A percentile compares a stretch with the other conserved stretches of the same genome.
Evolutionary conservation across 805 yeast species (phyloP).

Genomic region (Millerozyma acaciae): DNA sequence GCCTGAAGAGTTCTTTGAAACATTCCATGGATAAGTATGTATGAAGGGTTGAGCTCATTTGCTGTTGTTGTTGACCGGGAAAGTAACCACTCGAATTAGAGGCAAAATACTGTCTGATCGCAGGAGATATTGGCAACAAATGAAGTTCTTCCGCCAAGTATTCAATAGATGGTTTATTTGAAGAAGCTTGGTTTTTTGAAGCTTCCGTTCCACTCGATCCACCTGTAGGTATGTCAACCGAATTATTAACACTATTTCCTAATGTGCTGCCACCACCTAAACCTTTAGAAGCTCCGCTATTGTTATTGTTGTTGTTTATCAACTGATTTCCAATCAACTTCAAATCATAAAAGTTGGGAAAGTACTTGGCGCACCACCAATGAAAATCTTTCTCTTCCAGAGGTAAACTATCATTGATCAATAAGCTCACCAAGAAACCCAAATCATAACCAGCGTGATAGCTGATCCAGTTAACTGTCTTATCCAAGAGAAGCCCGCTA

Average conservation of each 20-base stretch:
- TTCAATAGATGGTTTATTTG: conserved; percentile 49
- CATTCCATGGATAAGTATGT: conserved; percentile 61
- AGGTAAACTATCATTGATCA: conserved; percentile 76
- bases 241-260: conserved; percentile 3
- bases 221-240: conserved; percentile 3
- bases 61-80: conserved; percentile 27
- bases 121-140: conserved; percentile 58
- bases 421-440: conserved; percentile 77
- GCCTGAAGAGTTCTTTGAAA: conserved; percentile 50
- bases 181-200: conserved; percentile 5
- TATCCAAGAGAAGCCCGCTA: conserved; percentile 77
- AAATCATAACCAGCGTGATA: conserved; percentile 94
- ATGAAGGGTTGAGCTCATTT: conserved; percentile 53
- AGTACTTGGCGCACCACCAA: conserved; percentile 63
- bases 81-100: conserved; percentile 14
- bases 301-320: conserved; percentile 19
- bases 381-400: conserved; percentile 73
- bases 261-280: background rate
- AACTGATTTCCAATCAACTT: conserved; percentile 48
- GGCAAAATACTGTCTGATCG: conserved; percentile 38
- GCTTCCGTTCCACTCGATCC: conserved; percentile 6
- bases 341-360: conserved; percentile 82
- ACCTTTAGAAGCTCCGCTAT: conserved; percentile 9
- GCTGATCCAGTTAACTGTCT: conserved; percentile 77
- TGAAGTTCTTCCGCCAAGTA: conserved; percentile 63